Percentiles rank a stretch among this genome's conserved stretches.
phyloP scores from a whole-genome alignment of 495 filamentous ascomycete genomes.

The Xylaria flabelliformis region DNA sequence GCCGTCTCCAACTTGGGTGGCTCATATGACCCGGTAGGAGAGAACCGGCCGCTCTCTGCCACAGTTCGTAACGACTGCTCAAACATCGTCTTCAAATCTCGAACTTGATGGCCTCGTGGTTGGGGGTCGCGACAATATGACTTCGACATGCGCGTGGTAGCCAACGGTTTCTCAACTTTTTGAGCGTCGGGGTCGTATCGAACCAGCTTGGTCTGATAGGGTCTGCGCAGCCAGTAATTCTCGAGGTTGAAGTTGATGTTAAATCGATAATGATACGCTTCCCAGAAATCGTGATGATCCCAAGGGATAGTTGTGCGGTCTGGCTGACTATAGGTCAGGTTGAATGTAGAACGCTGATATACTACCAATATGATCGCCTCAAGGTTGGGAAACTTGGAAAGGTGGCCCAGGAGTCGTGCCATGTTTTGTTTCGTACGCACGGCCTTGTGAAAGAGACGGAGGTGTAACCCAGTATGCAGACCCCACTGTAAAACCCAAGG shows the following conservation, averaged over 20 bases:
- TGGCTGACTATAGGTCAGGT: slow-evolving; percentile 46
- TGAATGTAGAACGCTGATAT: slow-evolving; percentile 56
- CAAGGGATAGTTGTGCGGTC: slow-evolving; percentile 29
- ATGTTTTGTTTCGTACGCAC: slow-evolving; percentile 56
- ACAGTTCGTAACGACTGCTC: slow-evolving; percentile 37
- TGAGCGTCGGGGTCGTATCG: slow-evolving; percentile 49
- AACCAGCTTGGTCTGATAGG: slow-evolving; percentile 51
- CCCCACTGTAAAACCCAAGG: slow-evolving; percentile 39
- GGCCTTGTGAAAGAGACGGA: slow-evolving; percentile 50
- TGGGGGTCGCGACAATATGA: slow-evolving; percentile 34
- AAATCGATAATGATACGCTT: slow-evolving; percentile 58
- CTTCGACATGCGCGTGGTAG: slow-evolving; percentile 23
- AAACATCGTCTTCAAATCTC: slow-evolving; percentile 39
- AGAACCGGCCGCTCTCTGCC: slow-evolving; percentile 28
- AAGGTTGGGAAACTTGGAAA: slow-evolving; percentile 52
- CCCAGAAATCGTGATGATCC: slow-evolving; percentile 45
- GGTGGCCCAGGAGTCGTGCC: slow-evolving; percentile 49
- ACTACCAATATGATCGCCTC: slow-evolving; percentile 53
- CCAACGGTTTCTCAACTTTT: slow-evolving; percentile 39
- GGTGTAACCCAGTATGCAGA: slow-evolving; percentile 53
- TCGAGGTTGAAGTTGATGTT: slow-evolving; percentile 58
- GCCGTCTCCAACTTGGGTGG: slow-evolving; percentile 36
- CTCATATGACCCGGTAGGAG: slow-evolving; percentile 22
- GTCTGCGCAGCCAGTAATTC: slow-evolving; percentile 48
- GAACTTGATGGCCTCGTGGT: slow-evolving; percentile 36